phyloP scores from a whole-genome alignment of 139 green algal species.

The Chlamydomonas applanata region DNA sequence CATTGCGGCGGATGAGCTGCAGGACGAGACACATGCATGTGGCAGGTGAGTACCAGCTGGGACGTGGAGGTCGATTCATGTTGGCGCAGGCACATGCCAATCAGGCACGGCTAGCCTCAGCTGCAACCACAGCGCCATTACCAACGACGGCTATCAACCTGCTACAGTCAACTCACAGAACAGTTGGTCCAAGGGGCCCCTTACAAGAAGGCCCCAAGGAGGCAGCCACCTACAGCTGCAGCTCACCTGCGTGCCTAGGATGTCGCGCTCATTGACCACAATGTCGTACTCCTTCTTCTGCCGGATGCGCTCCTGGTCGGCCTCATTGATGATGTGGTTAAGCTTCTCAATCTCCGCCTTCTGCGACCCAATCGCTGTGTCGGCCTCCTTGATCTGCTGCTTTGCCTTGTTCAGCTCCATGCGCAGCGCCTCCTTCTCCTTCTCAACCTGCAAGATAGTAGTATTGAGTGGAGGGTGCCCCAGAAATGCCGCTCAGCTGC shows the following conservation, averaged over 20 bases:
- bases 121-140: too few relatives aligned
- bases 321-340: slow-evolving; percentile 82
- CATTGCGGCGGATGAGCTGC: slow-evolving; percentile 80
- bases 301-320: slow-evolving; percentile 67
- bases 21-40: too few relatives aligned
- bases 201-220: neutral
- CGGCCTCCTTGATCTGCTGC: slow-evolving; percentile 77
- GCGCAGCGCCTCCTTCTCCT: slow-evolving; percentile 84
- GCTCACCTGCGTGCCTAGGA: slow-evolving; percentile 70
- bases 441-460: slow-evolving; percentile 66
- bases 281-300: slow-evolving; percentile 90
- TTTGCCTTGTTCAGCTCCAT: slow-evolving; percentile 82
- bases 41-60: too few relatives aligned
- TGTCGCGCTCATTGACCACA: slow-evolving; percentile 86
- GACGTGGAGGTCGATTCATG: too few relatives aligned
- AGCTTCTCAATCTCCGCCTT: slow-evolving; percentile 80
- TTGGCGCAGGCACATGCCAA: too few relatives aligned
- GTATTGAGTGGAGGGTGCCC: too few relatives aligned
- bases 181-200: too few relatives aligned
- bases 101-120: too few relatives aligned
- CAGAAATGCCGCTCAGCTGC: neutral
- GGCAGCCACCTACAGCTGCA: neutral
- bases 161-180: too few relatives aligned
- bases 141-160: too few relatives aligned
- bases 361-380: slow-evolving; percentile 61